Base-by-base conservation (phyloP, 495 filamentous ascomycete species). In the Daldinia vernicosa region DNA sequence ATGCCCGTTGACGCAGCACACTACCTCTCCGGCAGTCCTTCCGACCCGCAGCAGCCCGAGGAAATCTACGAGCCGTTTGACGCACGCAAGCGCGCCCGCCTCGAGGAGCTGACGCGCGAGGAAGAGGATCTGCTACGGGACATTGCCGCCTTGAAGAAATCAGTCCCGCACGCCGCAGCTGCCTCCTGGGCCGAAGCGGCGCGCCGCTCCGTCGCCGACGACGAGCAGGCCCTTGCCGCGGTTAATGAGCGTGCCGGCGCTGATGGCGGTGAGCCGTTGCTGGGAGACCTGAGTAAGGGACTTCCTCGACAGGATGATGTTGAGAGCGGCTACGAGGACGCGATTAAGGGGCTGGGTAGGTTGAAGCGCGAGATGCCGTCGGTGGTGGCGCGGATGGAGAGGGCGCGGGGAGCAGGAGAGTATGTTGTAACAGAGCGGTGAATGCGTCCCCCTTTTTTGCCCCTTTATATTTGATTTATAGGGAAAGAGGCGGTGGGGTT, bases 41-140 rank as follows among this genome's bases (percentile, higher is more conserved):
- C 81, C 6, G 30, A n/a, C 2, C 43, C 59, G 62, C 78, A 11
- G 70, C 80, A 57, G 72, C 75, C 76, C 2, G 74, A 82, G 6
- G 83, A 87, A 74, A 89, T 92, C 74, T 93, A 91, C 82, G 94
- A 95, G 76, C 80, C 90, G 7, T 94, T 91, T 75, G 91, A 97
- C 80, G 79, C 86, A 2, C 86, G 87, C 40, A 89, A 95, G 55
- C 89, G 90, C 56, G 82, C 86, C 61, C 86, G 86, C 40, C 83
- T 95, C 71, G 87, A 89, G 39, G 80, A 85, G 1, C 85, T 94
- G 0, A 87, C 90, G 59, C 83, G 86, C 66, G 85, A 92, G 74
- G 84, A 95, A 19, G 93, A 97, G 69, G 84, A 87, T 51, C 83
- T 95, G 30, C 91, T 92, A 11, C 87, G 89, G 39, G 85, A 86